Percentiles rank a stretch among this genome's conserved stretches.
These are phyloP conservation scores for Mortierella sp. DNA, from an alignment of 371 early-diverging fungal species.

Conservation along the genomic window DNA sequence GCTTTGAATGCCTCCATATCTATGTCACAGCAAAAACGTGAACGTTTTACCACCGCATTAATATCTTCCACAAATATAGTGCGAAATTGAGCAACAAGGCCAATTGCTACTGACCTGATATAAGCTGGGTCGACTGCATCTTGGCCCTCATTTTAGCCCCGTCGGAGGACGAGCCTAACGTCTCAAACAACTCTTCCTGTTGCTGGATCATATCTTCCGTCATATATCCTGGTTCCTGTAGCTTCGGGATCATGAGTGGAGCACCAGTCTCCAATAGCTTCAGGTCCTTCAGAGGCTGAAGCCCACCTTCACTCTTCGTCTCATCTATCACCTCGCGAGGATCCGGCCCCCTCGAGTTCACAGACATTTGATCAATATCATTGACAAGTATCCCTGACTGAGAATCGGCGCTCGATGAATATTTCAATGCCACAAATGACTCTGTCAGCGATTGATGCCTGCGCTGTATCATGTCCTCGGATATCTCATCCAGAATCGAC, in stretches of 20 bases:
- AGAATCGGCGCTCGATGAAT: conserved; percentile 56
- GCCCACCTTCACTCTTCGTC: conserved; percentile 55
- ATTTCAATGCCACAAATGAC: conserved; percentile 62
- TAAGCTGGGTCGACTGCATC: conserved; percentile 83
- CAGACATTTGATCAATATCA: conserved; percentile 30
- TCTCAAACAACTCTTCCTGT: conserved; percentile 81
- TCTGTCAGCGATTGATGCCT: conserved; percentile 57
- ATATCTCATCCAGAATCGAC: conserved; percentile 6
- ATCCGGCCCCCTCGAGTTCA: conserved; percentile 42
- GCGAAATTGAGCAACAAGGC: too few species aligned
- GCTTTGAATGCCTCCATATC: conserved; percentile 70
- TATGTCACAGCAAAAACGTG: too few species aligned
- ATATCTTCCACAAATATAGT: background rate
- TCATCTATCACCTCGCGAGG: conserved; percentile 47
- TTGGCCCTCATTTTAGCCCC: conserved; percentile 82
- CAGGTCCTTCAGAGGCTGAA: conserved; percentile 55
- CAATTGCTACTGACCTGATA: conserved; percentile 62
- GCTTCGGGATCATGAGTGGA: conserved; percentile 76
- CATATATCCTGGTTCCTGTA: conserved; percentile 85
- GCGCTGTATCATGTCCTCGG: conserved; percentile 22
- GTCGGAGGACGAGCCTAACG: conserved; percentile 77
- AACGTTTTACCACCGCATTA: background rate
- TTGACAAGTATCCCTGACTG: conserved; percentile 45
- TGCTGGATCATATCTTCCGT: conserved; percentile 92
- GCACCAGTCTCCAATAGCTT: conserved; percentile 65